A percentile compares a stretch with the other conserved stretches of the same genome.
Conservation (phyloP, 345 rosid species). For the Sonneratia alba region DNA sequence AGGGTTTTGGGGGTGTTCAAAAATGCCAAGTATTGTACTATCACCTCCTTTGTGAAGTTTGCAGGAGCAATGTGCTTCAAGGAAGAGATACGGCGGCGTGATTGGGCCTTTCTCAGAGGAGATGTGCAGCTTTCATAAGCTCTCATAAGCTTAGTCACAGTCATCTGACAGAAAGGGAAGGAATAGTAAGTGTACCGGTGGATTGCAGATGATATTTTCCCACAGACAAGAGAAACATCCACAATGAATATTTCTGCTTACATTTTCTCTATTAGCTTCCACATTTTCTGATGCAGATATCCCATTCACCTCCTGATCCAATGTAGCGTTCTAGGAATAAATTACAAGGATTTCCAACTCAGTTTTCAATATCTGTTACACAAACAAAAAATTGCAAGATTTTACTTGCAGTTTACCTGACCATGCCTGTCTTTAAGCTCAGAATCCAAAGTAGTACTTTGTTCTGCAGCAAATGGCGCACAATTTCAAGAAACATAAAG, state of each 20-base stretch:
- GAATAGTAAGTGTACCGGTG: background rate
- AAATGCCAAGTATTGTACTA: background rate
- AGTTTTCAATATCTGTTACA: conserved; percentile 7
- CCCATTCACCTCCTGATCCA: conserved; percentile 19
- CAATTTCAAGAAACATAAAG: background rate
- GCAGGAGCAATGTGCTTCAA: conserved; percentile 76
- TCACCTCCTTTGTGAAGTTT: conserved; percentile 82
- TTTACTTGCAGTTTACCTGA: conserved; percentile 33
- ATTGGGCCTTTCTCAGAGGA: conserved; percentile 49
- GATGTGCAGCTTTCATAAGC: conserved; percentile 66
- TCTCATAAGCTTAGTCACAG: conserved; percentile 53
- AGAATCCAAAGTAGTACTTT: conserved; percentile 39
- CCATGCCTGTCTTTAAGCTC: conserved; percentile 37
- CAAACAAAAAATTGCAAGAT: conserved; percentile 5
- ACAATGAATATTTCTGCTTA: conserved; percentile 20
- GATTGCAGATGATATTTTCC: background rate
- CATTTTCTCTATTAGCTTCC: conserved; percentile 43
- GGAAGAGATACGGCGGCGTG: conserved; percentile 50
- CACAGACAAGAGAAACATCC: background rate
- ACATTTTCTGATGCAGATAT: conserved; percentile 18
- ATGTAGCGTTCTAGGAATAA: conserved; percentile 20
- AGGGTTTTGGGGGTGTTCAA: background rate
- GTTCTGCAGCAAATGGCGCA: conserved; percentile 22
- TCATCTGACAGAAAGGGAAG: conserved; percentile 37
- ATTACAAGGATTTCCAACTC: conserved; percentile 4